Base-by-base conservation (phyloP, 2,329 filamentous ascomycete species). In the Blumeria hordei region DNA sequence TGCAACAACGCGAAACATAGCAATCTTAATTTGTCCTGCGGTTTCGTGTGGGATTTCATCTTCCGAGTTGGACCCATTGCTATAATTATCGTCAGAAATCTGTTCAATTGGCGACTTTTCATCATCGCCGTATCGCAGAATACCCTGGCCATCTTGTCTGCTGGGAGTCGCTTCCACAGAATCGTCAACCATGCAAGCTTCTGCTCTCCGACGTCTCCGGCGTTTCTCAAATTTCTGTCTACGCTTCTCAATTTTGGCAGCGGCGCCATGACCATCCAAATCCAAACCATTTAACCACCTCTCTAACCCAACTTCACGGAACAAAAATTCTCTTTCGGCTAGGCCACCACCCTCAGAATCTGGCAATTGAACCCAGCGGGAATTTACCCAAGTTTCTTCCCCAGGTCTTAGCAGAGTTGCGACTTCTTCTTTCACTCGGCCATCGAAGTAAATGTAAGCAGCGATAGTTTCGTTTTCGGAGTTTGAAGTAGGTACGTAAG, bases 321-420 rank as follows among this genome's bases (percentile, higher is more conserved):
- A 98, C 60, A 98, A 71, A 62, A 98, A 98, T 66, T 98, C 92
- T 60, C 92, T 80, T 71, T 98, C 92, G 34, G 92, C 92, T 49
- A 98, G 77, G 44, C 92, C 92, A 53, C 92, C 92, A 35, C 90
- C 90, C 69, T 96, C 90, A 28, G 83, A 79, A 33, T 88, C 82
- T 2, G 90, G 87, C 6, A 98, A 80, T 65, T 93, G 90, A 53
- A 98, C 92, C 92, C 92, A 98, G 62, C 92, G 77, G 55, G 88
- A 95, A 65, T 96, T 98, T 28, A 98, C 93, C 92, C 92, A 98
- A 1, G 92, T 98, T 70, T 98, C 92, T 66, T 96, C 92, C 28
- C 92, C 90, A 11, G 88, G 83, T 55, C 92, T 77, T 54, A 98
- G 73, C 56, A 98, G 72, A 11, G 92, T 98, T 54, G 92, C 92